A percentile compares a stretch with the other conserved stretches of the same genome.
Evolutionary conservation across 1,284 basidiomycete species (phyloP).

Genomic region (Sporisorium graminicola): DNA sequence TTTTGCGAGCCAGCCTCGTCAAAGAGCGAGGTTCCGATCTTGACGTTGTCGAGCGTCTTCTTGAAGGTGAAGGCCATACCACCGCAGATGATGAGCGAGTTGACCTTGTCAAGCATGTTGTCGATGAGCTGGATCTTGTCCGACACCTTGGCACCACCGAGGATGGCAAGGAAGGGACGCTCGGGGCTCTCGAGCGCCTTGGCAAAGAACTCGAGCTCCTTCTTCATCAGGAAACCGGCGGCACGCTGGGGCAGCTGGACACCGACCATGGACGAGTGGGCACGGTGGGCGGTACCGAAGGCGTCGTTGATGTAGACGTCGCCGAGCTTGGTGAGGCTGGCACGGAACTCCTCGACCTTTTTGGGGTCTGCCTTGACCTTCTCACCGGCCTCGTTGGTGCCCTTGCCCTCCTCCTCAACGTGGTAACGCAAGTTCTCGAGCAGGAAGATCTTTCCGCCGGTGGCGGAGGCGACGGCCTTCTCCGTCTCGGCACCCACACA

Average conservation of each 20-base stretch:
- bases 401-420: constrained; percentile 95
- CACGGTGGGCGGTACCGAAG: constrained; percentile 97
- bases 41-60: constrained; percentile 86
- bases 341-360: constrained; percentile 86
- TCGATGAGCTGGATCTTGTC: constrained; percentile 99
- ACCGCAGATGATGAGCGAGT: constrained; percentile 95
- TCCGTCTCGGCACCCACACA: constrained; percentile 89
- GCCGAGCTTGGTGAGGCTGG: constrained; percentile 88
- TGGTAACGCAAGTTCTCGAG: constrained; percentile 99
- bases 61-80: constrained; percentile 99
- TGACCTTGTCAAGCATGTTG: constrained; percentile 98
- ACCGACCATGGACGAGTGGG: constrained; percentile 98
- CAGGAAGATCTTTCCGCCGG: constrained; percentile 85
- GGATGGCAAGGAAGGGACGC: constrained; percentile 95
- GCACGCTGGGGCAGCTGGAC: constrained; percentile 93
- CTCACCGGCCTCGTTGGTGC: constrained; percentile 90
- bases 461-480: constrained; percentile 78
- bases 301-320: constrained; percentile 99
- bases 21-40: constrained; percentile 94
- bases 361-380: constrained; percentile 91
- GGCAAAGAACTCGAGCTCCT: constrained; percentile 98
- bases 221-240: constrained; percentile 96
- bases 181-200: constrained; percentile 96
- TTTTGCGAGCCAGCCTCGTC: constrained; percentile 91
- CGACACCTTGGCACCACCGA: constrained; percentile 98